These are phyloP conservation scores for Backusella psychrophila DNA, from an alignment of 192 early-diverging fungal species.

Conservation along the genomic window DNA sequence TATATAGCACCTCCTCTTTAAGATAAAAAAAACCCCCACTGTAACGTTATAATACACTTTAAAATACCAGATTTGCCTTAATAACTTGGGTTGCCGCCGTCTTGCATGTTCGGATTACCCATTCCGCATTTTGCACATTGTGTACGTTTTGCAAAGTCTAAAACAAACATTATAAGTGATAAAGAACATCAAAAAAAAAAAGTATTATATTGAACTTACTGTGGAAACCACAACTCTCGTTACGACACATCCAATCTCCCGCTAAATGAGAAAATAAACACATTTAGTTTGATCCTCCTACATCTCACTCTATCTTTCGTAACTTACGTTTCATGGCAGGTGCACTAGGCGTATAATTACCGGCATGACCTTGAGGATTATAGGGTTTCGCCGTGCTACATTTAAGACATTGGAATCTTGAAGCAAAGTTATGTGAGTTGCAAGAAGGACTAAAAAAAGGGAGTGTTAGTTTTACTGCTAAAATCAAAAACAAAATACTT, in stretches of 20 bases:
- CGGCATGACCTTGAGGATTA: conserved; percentile 9
- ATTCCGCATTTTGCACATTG: conserved; percentile 55
- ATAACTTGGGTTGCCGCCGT: conserved; percentile 22
- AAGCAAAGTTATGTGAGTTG: conserved; percentile 68
- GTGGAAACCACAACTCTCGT: conserved; percentile 53
- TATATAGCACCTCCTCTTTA: neutral
- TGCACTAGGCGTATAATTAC: conserved; percentile 15
- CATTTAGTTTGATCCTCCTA: too few species aligned
- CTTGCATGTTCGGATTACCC: conserved; percentile 31
- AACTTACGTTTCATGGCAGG: conserved; percentile 13
- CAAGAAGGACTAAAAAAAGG: conserved; percentile 41
- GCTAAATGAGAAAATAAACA: neutral
- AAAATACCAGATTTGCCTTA: conserved; percentile 6
- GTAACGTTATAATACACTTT: neutral
- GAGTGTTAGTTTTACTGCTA: neutral
- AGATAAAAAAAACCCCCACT: neutral
- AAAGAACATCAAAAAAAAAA: too few species aligned
- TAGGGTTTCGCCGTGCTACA: conserved; percentile 50
- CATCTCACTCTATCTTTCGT: too few species aligned
- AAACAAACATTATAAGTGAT: neutral
- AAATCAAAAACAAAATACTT: neutral
- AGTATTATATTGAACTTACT: conserved; percentile 11
- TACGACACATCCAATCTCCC: conserved; percentile 67
- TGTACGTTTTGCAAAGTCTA: conserved; percentile 54
- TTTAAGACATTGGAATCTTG: conserved; percentile 60